Conservation (phyloP, 495 filamentous ascomycete genomes). For the Hypoxylon trugodes region DNA sequence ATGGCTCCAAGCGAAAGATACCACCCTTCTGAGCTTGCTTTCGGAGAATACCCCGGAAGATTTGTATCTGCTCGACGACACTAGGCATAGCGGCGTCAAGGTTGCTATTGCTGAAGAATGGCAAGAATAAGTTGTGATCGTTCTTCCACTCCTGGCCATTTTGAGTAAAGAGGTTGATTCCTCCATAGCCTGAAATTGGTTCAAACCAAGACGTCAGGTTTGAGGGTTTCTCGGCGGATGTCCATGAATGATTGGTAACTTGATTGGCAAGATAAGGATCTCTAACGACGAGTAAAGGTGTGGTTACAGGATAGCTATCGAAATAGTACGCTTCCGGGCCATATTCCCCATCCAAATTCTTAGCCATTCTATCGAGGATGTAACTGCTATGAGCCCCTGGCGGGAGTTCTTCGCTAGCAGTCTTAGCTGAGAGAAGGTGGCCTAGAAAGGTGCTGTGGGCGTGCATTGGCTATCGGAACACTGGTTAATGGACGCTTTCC, state of each 20-base stretch:
- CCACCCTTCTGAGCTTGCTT: conserved; percentile 33
- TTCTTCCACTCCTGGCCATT: conserved; percentile 51
- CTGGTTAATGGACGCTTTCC: background rate
- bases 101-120: conserved; percentile 51
- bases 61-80: conserved; percentile 48
- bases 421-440: conserved; percentile 41
- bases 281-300: conserved; percentile 34
- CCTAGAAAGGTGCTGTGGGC: conserved; percentile 38
- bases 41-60: conserved; percentile 45
- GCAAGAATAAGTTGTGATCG: conserved; percentile 50
- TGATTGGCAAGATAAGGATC: conserved; percentile 43
- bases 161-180: conserved; percentile 42
- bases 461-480: conserved; percentile 34
- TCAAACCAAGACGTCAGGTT: conserved; percentile 36
- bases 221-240: conserved; percentile 34
- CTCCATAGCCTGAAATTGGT: conserved; percentile 40
- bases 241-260: conserved; percentile 33
- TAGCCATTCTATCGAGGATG: conserved; percentile 30
- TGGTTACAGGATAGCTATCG: conserved; percentile 38
- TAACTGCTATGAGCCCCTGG: conserved; percentile 32
- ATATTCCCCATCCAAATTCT: conserved; percentile 16
- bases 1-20: conserved; percentile 65
- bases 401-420: conserved; percentile 38
- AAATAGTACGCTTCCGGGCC: conserved; percentile 40
- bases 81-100: conserved; percentile 48